Conservation (phyloP, 495 filamentous ascomycete genomes). For the Lophium mytilinum region DNA sequence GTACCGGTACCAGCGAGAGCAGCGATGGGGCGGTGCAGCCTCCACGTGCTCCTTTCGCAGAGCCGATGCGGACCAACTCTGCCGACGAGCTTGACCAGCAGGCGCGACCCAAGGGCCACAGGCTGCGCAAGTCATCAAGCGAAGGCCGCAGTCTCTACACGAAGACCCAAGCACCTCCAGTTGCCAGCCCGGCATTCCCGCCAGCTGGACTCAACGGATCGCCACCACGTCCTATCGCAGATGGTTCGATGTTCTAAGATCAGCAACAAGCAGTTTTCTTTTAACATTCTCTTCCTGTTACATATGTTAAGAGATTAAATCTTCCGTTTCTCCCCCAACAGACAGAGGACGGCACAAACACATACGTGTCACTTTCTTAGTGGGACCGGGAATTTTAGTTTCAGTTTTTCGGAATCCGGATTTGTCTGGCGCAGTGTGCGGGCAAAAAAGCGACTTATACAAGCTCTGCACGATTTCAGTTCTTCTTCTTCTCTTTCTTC, state of each 20-base stretch:
- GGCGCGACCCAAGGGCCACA: conserved; percentile 1
- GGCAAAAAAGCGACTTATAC: not conserved
- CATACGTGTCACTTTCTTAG: not conserved
- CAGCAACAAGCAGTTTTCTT: not conserved
- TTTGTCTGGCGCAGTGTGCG: not conserved
- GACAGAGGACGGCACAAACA: not conserved
- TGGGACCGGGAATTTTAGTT: not conserved
- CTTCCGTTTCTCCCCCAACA: not conserved
- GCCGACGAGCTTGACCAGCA: conserved; percentile 18
- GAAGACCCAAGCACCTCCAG: conserved; percentile 9
- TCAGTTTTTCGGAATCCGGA: not conserved
- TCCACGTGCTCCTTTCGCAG: conserved; percentile 13
- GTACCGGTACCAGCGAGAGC: not conserved
- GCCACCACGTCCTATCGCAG: conserved; percentile 19
- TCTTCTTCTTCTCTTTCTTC: not conserved
- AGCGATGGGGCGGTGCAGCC: conserved; percentile 9
- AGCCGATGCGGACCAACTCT: conserved; percentile 15
- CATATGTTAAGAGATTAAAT: not conserved
- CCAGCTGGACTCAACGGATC: conserved; percentile 10
- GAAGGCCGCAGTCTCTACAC: conserved; percentile 21
- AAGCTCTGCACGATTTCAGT: not conserved
- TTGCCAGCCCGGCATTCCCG: conserved; percentile 15
- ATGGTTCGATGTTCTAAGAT: conserved; percentile 21
- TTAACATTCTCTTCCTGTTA: not conserved
- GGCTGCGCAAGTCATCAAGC: conserved; percentile 23